Percentiles rank a stretch among this genome's conserved stretches.
Conservation (phyloP, 2,329 filamentous ascomycete species). For the Periglandula ipomoeae region DNA sequence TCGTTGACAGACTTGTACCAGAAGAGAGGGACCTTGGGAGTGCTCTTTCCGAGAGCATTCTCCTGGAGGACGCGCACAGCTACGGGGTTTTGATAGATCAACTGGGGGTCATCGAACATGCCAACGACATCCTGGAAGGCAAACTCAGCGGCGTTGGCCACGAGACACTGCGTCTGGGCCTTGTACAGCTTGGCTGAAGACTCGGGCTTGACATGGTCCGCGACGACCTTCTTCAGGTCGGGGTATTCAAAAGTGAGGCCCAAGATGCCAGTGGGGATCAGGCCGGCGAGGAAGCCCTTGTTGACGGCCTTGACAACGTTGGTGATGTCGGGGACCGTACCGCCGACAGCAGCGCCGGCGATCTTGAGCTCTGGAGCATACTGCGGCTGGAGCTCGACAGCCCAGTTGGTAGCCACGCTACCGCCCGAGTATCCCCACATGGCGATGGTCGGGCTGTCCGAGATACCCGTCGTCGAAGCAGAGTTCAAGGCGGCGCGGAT, state of each 20-base stretch:
- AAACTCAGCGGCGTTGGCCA: background rate
- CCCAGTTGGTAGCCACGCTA: constrained; percentile 5
- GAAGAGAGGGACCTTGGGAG: background rate
- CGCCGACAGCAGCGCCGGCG: constrained; percentile 15
- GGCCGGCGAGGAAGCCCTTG: constrained; percentile 9
- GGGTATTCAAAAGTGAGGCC: constrained; percentile 15
- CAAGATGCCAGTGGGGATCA: constrained; percentile 14
- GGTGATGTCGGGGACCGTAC: constrained; percentile 11
- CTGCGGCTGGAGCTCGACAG: constrained; percentile 3
- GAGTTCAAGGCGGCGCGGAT: constrained; percentile 29
- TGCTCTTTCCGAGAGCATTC: background rate
- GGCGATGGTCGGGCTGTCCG: constrained; percentile 21
- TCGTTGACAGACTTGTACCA: background rate
- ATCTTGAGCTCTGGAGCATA: constrained; percentile 16
- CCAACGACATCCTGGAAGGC: background rate
- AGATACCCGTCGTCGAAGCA: constrained; percentile 19
- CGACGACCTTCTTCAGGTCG: constrained; percentile 5
- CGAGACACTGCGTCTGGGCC: background rate
- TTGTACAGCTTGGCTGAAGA: constrained; percentile 2
- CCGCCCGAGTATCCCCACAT: constrained; percentile 32
- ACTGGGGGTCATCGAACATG: background rate
- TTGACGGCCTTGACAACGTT: constrained; percentile 11
- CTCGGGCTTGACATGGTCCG: constrained; percentile 11
- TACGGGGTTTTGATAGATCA: background rate
- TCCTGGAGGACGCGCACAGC: background rate